Conservation (phyloP, 2,329 filamentous ascomycete genomes). For the Colletotrichum graminicola region DNA sequence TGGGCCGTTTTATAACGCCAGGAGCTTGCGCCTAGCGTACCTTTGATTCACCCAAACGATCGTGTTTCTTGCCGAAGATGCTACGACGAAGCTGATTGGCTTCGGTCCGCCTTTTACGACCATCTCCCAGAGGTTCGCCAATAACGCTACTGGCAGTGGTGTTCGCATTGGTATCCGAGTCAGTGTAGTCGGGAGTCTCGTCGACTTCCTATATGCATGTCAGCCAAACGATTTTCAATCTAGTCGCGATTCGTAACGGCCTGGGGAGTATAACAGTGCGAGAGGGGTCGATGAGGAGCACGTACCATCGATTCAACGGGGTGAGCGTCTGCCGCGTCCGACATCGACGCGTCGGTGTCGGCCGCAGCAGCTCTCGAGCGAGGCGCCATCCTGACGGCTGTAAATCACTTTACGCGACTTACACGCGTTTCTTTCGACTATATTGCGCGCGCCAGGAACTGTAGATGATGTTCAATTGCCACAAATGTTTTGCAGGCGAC, state of each 20-base stretch:
- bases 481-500: neutral
- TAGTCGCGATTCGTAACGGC: constrained; percentile 11
- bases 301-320: constrained; percentile 65
- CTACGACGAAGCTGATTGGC: constrained; percentile 90
- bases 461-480: constrained; percentile 34
- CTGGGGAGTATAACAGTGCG: neutral
- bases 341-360: constrained; percentile 74
- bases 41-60: constrained; percentile 91
- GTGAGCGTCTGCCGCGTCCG: constrained; percentile 65
- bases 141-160: constrained; percentile 86
- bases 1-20: too few relatives aligned
- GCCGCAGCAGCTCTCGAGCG: constrained; percentile 65
- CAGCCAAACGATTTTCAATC: constrained; percentile 20
- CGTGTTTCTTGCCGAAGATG: constrained; percentile 95
- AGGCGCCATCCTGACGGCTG: constrained; percentile 63
- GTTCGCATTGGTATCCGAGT: constrained; percentile 76
- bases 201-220: constrained; percentile 65
- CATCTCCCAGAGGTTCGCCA: constrained; percentile 80
- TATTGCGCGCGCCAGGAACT: constrained; percentile 17
- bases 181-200: constrained; percentile 75
- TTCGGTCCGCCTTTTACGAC: constrained; percentile 86
- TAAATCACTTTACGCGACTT: constrained; percentile 67
- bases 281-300: neutral
- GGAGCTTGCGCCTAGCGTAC: constrained; percentile 58
- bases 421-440: constrained; percentile 59